Evolutionary conservation across 441 rosid genomes (phyloP), one percentile per base, ranked within the genome.

Genomic region (Macaranga tanarius): DNA sequence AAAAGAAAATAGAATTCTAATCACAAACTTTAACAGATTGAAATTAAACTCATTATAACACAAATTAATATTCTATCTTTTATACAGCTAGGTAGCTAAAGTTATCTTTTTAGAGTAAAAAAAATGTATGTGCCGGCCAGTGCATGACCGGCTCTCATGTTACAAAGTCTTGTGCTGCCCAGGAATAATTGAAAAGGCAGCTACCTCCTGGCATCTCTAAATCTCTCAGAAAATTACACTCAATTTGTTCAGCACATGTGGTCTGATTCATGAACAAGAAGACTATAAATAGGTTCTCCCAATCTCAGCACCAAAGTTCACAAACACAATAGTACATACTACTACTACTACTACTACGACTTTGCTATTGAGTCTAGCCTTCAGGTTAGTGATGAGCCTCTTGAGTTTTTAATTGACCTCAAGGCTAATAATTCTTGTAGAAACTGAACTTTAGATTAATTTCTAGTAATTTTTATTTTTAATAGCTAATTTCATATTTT

Each of bases 191-290:
- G 52, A 66, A 61, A 66, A 73, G 65, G 57, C 50, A 54, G 16
- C 38, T 23, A 65, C 10, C 65, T 34, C 62, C 64, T 56, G 72
- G 63, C 62, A 81, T 70, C 82, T 83, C 82, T 82, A 34, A 58
- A 65, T 74, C 74, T 73, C 45, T 26, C 55, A 38, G 51, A 42
- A 11, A 34, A 65, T 69, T 54, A 59, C 70, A 67, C 55, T 76
- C 17, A 50, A 28, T 26, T 56, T 47, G 73, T 68, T 56, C 10
- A 10, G n/a, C 55, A 58, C 23, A 59, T 38, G 54, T 42, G 45
- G 50, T 60, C n/a, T n/a, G n/a, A n/a, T n/a, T n/a, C 38, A 31
- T 31, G 58, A 26, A 1, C 60, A 19, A 51, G 19, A 62, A 67
- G 44, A 19, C 38, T 38, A 50, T 51, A 51, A 38, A 26, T 50